Base-by-base conservation (phyloP, 768 basidiomycete genomes). In the Suillus tomentosus region DNA sequence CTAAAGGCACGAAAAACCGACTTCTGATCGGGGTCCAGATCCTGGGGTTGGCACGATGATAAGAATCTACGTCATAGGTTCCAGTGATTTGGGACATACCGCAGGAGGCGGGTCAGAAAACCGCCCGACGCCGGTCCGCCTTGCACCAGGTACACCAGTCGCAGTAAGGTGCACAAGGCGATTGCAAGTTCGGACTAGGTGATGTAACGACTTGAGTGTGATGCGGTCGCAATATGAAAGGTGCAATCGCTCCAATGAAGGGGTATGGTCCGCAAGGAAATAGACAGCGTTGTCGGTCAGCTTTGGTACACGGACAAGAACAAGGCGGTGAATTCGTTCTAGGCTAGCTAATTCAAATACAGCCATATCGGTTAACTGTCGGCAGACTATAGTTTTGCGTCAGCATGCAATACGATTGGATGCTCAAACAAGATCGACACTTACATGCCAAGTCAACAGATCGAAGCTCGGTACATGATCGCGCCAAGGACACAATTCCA, bases 381-480 rank as follows among this genome's bases (percentile, higher is more conserved):
- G 82, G 78, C 94, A 95, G 78, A 90, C 92, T 94, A 66, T 27
- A 60, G 48, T 64, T 64, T n/a, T 43, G 31, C 31, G 61, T 76
- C 64, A 73, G 69, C 40, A 62, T 48, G 62, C 24, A 45, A 60
- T 55, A 56, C 55, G 60, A 40, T 60, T 63, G 60, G 65, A 65
- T 17, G 64, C 27, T 68, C 63, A 60, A 24, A 17, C 36, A 81
- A 42, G 1, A 53, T 92, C 36, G 81, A 42, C 1, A 53, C 92
- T 77, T 74, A 95, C 94, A 94, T 55, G 93, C 91, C 56, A 97
- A 79, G 74, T 97, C 96, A 67, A 97, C 81, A 70, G 90, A 91
- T 62, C 89, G 82, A 58, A 99, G 79, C 43, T 90, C 84, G 0
- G 81, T 78, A 73, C 95, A 99, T 19, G 82, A 75, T 34, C 89